Evolutionary conservation across 768 basidiomycete genomes (phyloP).

Genomic region (Macrolepiota albuminosa): DNA sequence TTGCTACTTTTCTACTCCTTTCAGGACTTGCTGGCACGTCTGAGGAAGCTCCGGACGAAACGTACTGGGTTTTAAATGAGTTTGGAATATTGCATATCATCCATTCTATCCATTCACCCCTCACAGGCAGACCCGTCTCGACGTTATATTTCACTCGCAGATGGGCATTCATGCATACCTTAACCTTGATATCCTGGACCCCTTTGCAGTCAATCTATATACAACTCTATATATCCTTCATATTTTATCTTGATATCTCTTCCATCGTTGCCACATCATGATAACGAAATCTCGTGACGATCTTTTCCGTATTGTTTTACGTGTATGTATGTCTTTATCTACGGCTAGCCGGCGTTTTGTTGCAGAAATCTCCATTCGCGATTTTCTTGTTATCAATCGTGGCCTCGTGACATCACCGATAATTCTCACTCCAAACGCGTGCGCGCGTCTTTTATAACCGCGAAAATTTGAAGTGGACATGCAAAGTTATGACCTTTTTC

Average conservation of each 20-base stretch:
- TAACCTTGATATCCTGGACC: neutral
- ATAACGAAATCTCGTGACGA: constrained; percentile 4
- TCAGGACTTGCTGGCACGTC: constrained; percentile 51
- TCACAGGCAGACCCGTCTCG: neutral
- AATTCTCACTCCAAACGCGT: neutral
- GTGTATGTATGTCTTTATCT: neutral
- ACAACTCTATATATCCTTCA: neutral
- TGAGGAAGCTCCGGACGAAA: constrained; percentile 52
- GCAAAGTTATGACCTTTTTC: neutral
- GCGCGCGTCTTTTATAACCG: neutral
- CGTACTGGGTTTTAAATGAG: constrained; percentile 28
- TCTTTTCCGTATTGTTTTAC: neutral
- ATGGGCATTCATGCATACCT: neutral
- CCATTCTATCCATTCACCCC: neutral
- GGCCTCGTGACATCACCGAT: neutral
- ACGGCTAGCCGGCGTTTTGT: neutral
- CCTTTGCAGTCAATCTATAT: neutral
- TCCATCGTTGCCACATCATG: neutral
- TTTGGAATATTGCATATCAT: neutral
- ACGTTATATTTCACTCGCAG: neutral
- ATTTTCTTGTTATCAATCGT: neutral
- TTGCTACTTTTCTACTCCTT: constrained; percentile 3
- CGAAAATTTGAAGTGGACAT: neutral
- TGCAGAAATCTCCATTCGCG: neutral
- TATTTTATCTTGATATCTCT: neutral